A percentile compares a stretch with the other conserved stretches of the same genome.
These are phyloP conservation scores for Strobilomyces dryophilus DNA, from an alignment of 768 basidiomycete species.

Conservation along the genomic window DNA sequence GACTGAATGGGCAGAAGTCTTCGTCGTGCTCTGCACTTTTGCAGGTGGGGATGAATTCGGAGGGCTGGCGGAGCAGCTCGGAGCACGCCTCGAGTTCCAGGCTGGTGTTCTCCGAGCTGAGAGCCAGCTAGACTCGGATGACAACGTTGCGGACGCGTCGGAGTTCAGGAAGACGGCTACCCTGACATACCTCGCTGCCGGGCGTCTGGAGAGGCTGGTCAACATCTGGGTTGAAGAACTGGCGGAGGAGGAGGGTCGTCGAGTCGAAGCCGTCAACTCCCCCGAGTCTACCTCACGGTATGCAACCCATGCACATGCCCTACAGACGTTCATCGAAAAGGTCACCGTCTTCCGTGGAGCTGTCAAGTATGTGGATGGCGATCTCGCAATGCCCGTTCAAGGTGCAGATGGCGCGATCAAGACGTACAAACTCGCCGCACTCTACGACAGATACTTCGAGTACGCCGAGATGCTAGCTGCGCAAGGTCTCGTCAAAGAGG, in stretches of 20 bases:
- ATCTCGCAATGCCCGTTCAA: conserved; percentile 44
- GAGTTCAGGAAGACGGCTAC: conserved; percentile 84
- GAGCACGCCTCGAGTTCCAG: conserved; percentile 85
- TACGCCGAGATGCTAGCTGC: conserved; percentile 90
- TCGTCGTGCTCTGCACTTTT: conserved; percentile 95
- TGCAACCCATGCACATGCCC: conserved; percentile 75
- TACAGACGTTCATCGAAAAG: conserved; percentile 96
- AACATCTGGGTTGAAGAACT: conserved; percentile 92
- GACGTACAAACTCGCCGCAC: conserved; percentile 74
- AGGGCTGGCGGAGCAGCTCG: conserved; percentile 87
- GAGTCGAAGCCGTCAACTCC: conserved; percentile 39
- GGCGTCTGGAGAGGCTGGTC: conserved; percentile 80
- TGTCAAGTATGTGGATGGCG: conserved; percentile 71
- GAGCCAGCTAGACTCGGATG: conserved; percentile 37
- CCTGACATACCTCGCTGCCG: conserved; percentile 89
- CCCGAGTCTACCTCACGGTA: conserved; percentile 53
- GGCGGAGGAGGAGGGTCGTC: conserved; percentile 70
- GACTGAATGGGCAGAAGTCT: conserved; percentile 93
- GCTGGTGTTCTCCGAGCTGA: conserved; percentile 56
- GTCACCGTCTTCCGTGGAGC: conserved; percentile 92
- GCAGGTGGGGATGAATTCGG: conserved; percentile 81
- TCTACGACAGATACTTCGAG: conserved; percentile 95
- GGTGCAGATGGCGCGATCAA: conserved; percentile 42
- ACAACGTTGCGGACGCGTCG: conserved; percentile 31
- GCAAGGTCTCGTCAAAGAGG: conserved; percentile 86